Conservation (phyloP, 2,329 filamentous ascomycete genomes). For the Penicillium brasilianum region DNA sequence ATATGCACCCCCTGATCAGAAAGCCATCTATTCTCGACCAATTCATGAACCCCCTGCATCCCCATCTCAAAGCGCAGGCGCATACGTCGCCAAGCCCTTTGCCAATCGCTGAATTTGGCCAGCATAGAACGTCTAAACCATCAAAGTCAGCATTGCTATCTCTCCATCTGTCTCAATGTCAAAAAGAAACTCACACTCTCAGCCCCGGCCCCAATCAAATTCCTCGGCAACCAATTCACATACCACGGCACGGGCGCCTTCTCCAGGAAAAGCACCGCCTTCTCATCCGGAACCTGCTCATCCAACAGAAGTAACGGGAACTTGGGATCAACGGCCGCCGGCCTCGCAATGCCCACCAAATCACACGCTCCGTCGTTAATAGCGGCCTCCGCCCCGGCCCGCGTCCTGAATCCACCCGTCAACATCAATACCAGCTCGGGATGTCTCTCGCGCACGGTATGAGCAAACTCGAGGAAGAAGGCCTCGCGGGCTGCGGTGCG, state of each 20-base stretch:
- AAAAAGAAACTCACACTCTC: slow-evolving; percentile 37
- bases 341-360: slow-evolving; percentile 56
- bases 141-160: slow-evolving; percentile 17
- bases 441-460: slow-evolving; percentile 54
- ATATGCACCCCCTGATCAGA: neutral
- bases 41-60: no score
- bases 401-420: slow-evolving; percentile 66
- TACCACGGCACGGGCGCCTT: slow-evolving; percentile 34
- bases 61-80: slow-evolving; percentile 19
- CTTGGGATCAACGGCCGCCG: slow-evolving; percentile 52
- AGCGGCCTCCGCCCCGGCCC: slow-evolving; percentile 56
- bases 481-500: slow-evolving; percentile 64
- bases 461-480: slow-evolving; percentile 71
- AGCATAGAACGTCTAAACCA: slow-evolving; percentile 26
- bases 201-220: slow-evolving; percentile 37
- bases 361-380: slow-evolving; percentile 55
- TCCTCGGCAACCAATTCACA: slow-evolving; percentile 30
- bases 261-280: slow-evolving; percentile 33
- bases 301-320: slow-evolving; percentile 45
- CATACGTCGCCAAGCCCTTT: slow-evolving; percentile 26
- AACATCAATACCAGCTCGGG: slow-evolving; percentile 59
- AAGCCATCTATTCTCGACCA: neutral
- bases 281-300: slow-evolving; percentile 32
- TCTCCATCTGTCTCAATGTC: neutral
- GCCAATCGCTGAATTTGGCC: slow-evolving; percentile 28